Conservation (phyloP, 306 rosid genomes). For the Rosa multiflora region DNA sequence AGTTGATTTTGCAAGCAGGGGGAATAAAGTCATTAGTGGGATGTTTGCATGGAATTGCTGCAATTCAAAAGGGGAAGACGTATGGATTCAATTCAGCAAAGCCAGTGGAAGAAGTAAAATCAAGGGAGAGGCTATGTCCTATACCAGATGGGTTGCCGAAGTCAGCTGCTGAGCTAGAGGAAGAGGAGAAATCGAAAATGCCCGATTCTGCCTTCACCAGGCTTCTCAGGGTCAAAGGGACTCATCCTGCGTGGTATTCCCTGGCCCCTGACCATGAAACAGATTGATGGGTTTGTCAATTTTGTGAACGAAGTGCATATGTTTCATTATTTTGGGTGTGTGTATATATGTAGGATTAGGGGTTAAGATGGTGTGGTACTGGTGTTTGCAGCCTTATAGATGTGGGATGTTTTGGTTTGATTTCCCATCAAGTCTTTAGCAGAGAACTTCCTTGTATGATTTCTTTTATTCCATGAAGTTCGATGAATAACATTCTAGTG, state of each 20-base stretch:
- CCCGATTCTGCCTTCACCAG: slow-evolving; percentile 79
- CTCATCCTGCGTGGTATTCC: slow-evolving; percentile 80
- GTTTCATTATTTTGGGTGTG: not conserved
- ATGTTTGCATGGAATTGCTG: slow-evolving; percentile 57
- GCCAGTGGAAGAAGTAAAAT: slow-evolving; percentile 22
- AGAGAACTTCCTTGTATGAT: not conserved
- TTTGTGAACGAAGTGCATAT: not conserved
- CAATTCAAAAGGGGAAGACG: slow-evolving; percentile 49
- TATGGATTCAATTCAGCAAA: slow-evolving; percentile 13
- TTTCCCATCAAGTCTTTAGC: not conserved
- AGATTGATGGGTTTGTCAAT: slow-evolving; percentile 40
- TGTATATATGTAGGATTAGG: not conserved
- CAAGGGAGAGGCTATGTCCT: slow-evolving; percentile 37
- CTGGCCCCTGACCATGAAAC: slow-evolving; percentile 82
- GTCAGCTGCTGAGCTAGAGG: slow-evolving; percentile 58
- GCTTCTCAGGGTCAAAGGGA: slow-evolving; percentile 70
- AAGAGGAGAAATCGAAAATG: slow-evolving; percentile 65
- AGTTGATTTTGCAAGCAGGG: slow-evolving; percentile 62
- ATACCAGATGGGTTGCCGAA: slow-evolving; percentile 92
- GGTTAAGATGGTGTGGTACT: not conserved
- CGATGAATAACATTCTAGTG: not conserved
- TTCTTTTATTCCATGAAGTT: not conserved
- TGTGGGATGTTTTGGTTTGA: not conserved
- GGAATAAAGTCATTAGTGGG: slow-evolving; percentile 75
- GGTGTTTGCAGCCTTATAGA: not conserved